These are phyloP conservation scores for Thinopyrum elongatum DNA, from an alignment of 176 grass and related monocot genomes.

Conservation along the genomic window DNA sequence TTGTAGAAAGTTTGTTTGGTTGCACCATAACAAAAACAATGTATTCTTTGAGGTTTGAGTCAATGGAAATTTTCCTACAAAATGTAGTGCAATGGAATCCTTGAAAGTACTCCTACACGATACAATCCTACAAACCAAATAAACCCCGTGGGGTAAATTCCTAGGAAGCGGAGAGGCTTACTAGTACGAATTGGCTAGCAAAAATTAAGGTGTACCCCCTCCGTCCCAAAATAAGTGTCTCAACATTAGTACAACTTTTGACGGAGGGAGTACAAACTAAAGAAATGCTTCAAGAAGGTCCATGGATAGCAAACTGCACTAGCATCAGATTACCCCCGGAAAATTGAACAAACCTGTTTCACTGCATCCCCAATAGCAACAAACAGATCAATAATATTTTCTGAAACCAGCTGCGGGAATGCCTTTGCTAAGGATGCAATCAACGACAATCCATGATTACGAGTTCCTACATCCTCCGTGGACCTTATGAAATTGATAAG, in stretches of 20 bases:
- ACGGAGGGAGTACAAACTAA: background rate
- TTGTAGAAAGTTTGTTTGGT: background rate
- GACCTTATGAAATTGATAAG: slow-evolving; percentile 64
- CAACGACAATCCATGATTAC: slow-evolving; percentile 75
- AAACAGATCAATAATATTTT: slow-evolving; percentile 74
- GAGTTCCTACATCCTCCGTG: slow-evolving; percentile 43
- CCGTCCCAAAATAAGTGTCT: background rate
- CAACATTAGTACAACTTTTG: no score
- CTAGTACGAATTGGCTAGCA: background rate
- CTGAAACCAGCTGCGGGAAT: slow-evolving; percentile 61
- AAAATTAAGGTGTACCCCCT: background rate
- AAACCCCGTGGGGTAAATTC: background rate
- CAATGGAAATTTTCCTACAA: background rate
- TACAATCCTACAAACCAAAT: background rate
- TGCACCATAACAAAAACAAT: background rate
- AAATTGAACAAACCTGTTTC: slow-evolving; percentile 67
- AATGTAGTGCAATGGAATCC: background rate
- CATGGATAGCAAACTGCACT: background rate
- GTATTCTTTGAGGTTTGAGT: background rate
- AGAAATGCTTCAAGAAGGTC: slow-evolving; percentile 12
- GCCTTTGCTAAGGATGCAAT: slow-evolving; percentile 74
- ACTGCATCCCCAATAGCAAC: slow-evolving; percentile 78
- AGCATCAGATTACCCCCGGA: background rate
- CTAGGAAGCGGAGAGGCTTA: background rate
- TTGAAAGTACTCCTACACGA: background rate